These are phyloP conservation scores for Comarum palustre DNA, from an alignment of 306 rosid genomes.

Conservation along the genomic window DNA sequence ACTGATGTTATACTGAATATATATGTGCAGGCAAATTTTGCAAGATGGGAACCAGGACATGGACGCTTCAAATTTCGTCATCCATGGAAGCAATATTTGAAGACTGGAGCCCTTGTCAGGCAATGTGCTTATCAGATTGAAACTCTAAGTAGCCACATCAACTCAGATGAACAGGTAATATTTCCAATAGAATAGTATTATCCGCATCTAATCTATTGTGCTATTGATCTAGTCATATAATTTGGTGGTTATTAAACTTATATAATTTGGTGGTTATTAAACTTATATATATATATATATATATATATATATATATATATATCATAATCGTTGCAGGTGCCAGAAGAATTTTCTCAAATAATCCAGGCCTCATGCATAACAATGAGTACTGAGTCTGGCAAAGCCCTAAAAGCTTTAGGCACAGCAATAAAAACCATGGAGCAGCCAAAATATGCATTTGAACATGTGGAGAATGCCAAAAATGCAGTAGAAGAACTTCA, in stretches of 20 bases:
- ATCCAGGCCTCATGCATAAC: conserved; percentile 54
- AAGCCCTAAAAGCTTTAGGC: conserved; percentile 55
- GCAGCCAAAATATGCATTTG: conserved; percentile 38
- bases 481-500: conserved; percentile 56
- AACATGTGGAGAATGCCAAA: conserved; percentile 51
- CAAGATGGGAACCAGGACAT: conserved; percentile 95
- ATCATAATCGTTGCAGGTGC: conserved; percentile 32
- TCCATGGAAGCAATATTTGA: conserved; percentile 86
- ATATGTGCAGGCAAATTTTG: conserved; percentile 63
- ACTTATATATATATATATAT: background rate
- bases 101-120: conserved; percentile 63
- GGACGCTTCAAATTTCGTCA: conserved; percentile 68
- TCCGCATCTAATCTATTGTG: background rate
- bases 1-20: background rate
- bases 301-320: too few relatives aligned
- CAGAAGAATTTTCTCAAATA: conserved; percentile 41
- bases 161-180: conserved; percentile 53
- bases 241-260: background rate
- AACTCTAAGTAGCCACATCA: conserved; percentile 50
- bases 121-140: conserved; percentile 79
- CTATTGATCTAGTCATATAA: background rate
- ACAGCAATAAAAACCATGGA: conserved; percentile 59
- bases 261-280: background rate
- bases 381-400: conserved; percentile 59
- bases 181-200: background rate